Evolutionary conservation across 208 protist species (phyloP), one percentile per base, ranked within the genome.

Genomic region (Vickermania spadyakhi): DNA sequence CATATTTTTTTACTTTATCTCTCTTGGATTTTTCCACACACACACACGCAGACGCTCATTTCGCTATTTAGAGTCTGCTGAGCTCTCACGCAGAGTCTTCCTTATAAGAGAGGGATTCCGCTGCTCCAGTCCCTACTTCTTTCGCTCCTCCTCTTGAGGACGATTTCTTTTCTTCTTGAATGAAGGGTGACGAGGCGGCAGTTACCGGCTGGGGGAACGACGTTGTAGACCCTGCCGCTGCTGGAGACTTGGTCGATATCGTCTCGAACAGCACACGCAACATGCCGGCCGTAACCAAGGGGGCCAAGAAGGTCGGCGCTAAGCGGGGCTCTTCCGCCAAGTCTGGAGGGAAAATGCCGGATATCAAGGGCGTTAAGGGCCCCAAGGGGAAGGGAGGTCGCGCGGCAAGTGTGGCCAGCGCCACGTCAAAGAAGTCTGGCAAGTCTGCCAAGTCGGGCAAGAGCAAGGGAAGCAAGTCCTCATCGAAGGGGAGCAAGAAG

Each of bases 171-270:
- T n/a, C n/a, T n/a, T n/a, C n/a, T n/a, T n/a, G n/a, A n/a, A 55
- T 55, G 21, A 18, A 55, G 26, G 51, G 55, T 13, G 13, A n/a
- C n/a, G 55, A 25, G 25, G 25, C 18, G 55, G 55, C 26, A 27
- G 27, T 29, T 36, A 41, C 11, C 28, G 42, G 4, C 27, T 66
- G 53, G 61, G 61, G 5, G 53, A 29, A 27, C 45, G 61, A 52
- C 49, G 53, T 5, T 49, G 36, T 18, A 18, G 36, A 41, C 3
- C 30, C 61, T 2, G 52, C 57, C 61, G 56, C 18, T 52, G 7
- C 61, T 18, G 31, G 30, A 2, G 61, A 66, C 28, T 30, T 66
- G 52, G 21, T 31, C 4, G 61, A 66, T 7, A 52, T 59, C 55
- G 26, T 59, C 29, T 42, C 55, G 14, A 59, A 59, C 55, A 59